phyloP scores from a whole-genome alignment of 495 filamentous ascomycete genomes.

The Aspergillus avenaceus region DNA sequence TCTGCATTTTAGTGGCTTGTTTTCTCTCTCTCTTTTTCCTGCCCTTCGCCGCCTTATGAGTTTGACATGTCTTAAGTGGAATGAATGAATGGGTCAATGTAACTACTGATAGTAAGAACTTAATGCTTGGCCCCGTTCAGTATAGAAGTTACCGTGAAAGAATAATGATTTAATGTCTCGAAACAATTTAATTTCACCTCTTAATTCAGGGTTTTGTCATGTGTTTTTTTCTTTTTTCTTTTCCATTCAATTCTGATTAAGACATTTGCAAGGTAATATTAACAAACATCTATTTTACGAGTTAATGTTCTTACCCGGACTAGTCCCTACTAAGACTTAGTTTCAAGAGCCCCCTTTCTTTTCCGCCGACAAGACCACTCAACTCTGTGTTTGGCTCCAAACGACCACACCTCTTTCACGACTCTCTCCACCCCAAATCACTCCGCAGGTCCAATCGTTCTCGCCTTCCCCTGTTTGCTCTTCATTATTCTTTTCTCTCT shows the following conservation, averaged over 20 bases:
- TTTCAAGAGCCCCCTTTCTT: slow-evolving; percentile 25
- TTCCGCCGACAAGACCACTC: slow-evolving; percentile 18
- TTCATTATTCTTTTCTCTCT: slow-evolving; percentile 21
- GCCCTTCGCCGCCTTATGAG: not conserved
- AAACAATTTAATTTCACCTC: not conserved
- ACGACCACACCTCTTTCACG: slow-evolving; percentile 12
- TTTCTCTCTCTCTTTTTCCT: not conserved
- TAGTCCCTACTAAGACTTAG: slow-evolving; percentile 6
- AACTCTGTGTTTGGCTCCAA: slow-evolving; percentile 13
- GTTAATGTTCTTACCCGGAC: not conserved
- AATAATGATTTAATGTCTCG: not conserved
- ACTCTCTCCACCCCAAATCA: slow-evolving; percentile 12
- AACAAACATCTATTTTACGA: not conserved
- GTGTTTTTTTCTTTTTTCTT: no score
- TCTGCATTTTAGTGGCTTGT: no score
- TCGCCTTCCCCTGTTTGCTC: slow-evolving; percentile 20
- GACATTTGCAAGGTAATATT: not conserved
- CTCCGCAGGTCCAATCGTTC: slow-evolving; percentile 24
- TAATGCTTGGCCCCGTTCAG: not conserved
- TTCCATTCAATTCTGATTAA: no score
- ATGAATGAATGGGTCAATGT: not conserved
- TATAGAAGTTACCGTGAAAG: not conserved
- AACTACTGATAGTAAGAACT: no score
- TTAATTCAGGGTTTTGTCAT: no score
- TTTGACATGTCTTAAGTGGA: not conserved